Base-by-base conservation (phyloP, 176 grass and related monocot species). In the Triticum timopheevii region DNA sequence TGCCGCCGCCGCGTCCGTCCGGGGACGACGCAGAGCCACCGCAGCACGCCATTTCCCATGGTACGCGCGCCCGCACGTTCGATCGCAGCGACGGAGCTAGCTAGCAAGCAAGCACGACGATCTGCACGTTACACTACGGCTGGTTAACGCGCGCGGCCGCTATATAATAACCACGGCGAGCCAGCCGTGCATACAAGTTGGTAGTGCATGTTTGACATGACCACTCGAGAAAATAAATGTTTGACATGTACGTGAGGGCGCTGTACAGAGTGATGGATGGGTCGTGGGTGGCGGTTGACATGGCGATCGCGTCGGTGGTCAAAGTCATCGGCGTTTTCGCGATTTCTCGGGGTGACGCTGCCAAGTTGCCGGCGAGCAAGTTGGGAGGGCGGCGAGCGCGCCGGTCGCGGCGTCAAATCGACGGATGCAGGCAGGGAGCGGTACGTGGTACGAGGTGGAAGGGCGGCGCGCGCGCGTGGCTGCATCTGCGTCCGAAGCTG, bases 1-100 rank as follows among this genome's bases (percentile, higher is more conserved):
- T 28, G 13, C 0, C 23, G 63, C n/a, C 28, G 64, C 13, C 6
- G 36, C 24, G 24, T 10, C 44, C 73, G 24, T 0, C 3, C 59
- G 0, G 81, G 81, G 24, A 47, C 42, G 52, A 79, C 20, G 75
- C 85, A 87, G 56, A 87, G 58, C 75, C 84, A 90, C 20, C 80
- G 42, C 66, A 59, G 40, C 33, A 68, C 39, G n/a, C 31, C 66
- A 4, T 31, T 52, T 13, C 28, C 79, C 89, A 90, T 86, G 73
- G n/a, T 31, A 2, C 15, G 44, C 22, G 6, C 61, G 13, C 7
- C 19, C 73, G 76, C 16, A 19, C 8, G 64, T 8, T 31, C 6
- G 64, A 3, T 16, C 27, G 64, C 0, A 1, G 13, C 13, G 11
- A 2, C 1, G 22, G 5, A 75, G 72, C 24, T 28, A 13, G 44